Evolutionary conservation across 441 rosid genomes (phyloP), one percentile per base, ranked within the genome.

Genomic region (Pelargonium australe): DNA sequence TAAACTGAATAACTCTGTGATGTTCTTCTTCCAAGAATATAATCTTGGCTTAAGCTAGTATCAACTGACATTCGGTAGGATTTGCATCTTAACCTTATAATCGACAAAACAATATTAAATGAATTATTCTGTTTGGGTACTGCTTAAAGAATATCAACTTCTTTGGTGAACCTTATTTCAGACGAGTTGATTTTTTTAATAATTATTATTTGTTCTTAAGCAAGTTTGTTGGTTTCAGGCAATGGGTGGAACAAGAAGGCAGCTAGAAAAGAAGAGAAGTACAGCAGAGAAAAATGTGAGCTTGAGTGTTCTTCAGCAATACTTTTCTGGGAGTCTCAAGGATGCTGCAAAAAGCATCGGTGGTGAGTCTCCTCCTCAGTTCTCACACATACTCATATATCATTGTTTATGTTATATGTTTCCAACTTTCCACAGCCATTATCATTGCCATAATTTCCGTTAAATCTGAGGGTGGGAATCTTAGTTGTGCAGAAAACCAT

Each of bases 301-400:
- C 84, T 75, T 94, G 77, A 73, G 84, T 64, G 88, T 89, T 75
- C 99, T 94, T 64, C 95, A 87, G 82, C 95, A 88, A 73, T 84
- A 94, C 75, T 94, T 91, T 78, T 83, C 95, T 17, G 97, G 97
- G 75, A 94, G 97, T 81, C 84, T 94, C 64, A 94, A 94, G 80
- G 95, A 89, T 83, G 99, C 99, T 72, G 96, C 97, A 57, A 94
- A 91, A 83, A 85, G 91, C 79, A 89, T 91, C 72, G 94, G 99
- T 16, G 97, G 99, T 94, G 77, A 86, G 89, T 64, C 23, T 71
- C 64, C 20, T 47, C 70, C 55, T 73, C 28, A 47, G 53, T 34
- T 34, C 40, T 34, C 40, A 34, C 7, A 31, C 71, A 5, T 66
- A 70, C 63, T 66, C 34, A 4, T 72, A 4, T 53, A 14, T 53